These are phyloP conservation scores for Pseudognaphalium luteoalbum DNA, from an alignment of 129 eudicot genomes.

Conservation along the genomic window DNA sequence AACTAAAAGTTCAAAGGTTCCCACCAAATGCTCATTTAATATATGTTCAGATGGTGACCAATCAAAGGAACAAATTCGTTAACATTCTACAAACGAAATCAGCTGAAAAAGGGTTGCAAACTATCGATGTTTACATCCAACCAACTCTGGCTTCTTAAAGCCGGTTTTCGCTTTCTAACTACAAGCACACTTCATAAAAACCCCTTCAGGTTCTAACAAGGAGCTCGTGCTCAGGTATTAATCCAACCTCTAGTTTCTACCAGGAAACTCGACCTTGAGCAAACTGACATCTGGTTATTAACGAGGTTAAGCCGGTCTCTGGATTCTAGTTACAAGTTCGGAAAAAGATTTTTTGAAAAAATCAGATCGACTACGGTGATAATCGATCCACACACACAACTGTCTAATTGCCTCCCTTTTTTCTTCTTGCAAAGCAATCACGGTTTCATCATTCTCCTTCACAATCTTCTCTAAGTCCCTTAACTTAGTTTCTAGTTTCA, in stretches of 20 bases:
- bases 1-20: neutral
- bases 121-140: neutral
- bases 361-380: slow-evolving; percentile 65
- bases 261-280: neutral
- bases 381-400: slow-evolving; percentile 79
- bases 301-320: slow-evolving; percentile 10
- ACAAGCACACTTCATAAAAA: neutral
- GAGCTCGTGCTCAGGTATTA: neutral
- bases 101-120: neutral
- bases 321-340: slow-evolving; percentile 34
- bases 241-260: neutral
- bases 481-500: slow-evolving; percentile 50
- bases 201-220: slow-evolving; percentile 5
- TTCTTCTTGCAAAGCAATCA: slow-evolving; percentile 54
- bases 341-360: slow-evolving; percentile 45
- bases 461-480: slow-evolving; percentile 58
- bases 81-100: neutral
- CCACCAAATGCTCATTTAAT: slow-evolving; percentile 2
- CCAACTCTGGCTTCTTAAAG: neutral
- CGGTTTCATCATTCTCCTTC: slow-evolving; percentile 53
- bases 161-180: neutral
- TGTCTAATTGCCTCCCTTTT: slow-evolving; percentile 89
- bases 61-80: neutral
- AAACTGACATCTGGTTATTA: slow-evolving; percentile 1
- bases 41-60: neutral